Base-by-base conservation (phyloP, 1,284 basidiomycete genomes). In the Laetiporus sulphureus region DNA sequence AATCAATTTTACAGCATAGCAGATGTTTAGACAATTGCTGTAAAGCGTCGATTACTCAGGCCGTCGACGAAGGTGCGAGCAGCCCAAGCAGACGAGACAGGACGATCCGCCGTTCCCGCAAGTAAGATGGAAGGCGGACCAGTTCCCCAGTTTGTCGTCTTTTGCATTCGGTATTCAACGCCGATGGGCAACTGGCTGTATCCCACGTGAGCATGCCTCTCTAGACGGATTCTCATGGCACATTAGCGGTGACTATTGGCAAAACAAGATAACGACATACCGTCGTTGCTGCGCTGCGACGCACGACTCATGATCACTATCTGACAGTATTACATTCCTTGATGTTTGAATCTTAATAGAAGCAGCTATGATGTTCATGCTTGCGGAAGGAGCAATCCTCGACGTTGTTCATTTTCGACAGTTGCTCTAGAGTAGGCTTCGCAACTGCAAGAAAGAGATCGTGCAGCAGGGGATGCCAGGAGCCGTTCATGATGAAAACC, bases 181-280 rank as follows among this genome's bases (percentile, higher is more conserved):
- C 25, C 13, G 7, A 7, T 27, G 25, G 13, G 24, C 32, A 19
- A 11, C 32, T 24, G 1, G 21, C n/a, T n/a, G n/a, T n/a, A n/a
- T n/a, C n/a, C n/a, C 8, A 27, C 25, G 13, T 7, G 25, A 27
- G 7, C 25, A 27, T 7, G 13, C 25, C 25, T 27, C 25, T 7
- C 8, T 27, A 27, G 7, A 13, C 7, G 7, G 25, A n/a, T n/a
- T n/a, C 13, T 27, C 25, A 27, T 13, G 8, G 13, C 13, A 7
- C 7, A 7, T 27, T 13, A 27, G 8, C 25, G 13, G 25, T 13
- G 8, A 27, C 8, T 27, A 13, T 27, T 8, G 33, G 23, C 24
- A 36, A 23, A 27, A 41, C 40, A 36, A 34, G 40, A 34, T 30
- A 13, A 40, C 40, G 40, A 41, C 40, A 8, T 30, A 20, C 21